Evolutionary conservation across 805 yeast species (phyloP).

Genomic region (Wickerhamiella parazyma): DNA sequence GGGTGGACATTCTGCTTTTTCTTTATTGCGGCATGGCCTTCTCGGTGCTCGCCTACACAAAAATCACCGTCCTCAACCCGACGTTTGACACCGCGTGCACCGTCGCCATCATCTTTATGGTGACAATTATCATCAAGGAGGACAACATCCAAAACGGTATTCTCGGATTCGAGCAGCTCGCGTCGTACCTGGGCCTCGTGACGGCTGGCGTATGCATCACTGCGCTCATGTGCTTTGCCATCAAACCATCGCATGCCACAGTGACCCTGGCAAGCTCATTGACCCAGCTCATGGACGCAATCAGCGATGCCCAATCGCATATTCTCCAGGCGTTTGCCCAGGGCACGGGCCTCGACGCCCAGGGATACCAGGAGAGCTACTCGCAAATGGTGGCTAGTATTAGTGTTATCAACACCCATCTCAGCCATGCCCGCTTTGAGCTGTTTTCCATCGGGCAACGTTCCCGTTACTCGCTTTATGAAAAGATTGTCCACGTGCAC

Average conservation of each 20-base stretch:
- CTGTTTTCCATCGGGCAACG: constrained; percentile 42
- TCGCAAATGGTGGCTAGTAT: constrained; percentile 31
- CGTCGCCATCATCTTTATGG: constrained; percentile 54
- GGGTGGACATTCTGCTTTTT: constrained; percentile 41
- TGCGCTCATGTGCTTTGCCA: constrained; percentile 42
- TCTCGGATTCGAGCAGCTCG: constrained; percentile 42
- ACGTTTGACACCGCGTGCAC: constrained; percentile 76
- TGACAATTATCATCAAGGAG: constrained; percentile 60
- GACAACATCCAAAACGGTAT: constrained; percentile 47
- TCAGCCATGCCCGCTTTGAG: constrained; percentile 54
- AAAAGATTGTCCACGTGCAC: constrained; percentile 29
- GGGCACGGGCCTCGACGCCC: constrained; percentile 31
- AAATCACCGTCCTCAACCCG: constrained; percentile 49
- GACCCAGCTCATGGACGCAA: constrained; percentile 37
- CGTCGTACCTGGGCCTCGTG: constrained; percentile 45
- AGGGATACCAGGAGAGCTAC: constrained; percentile 23
- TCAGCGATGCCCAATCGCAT: constrained; percentile 37
- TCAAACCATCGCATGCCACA: constrained; percentile 53
- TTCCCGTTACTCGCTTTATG: constrained; percentile 34
- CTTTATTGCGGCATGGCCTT: constrained; percentile 38
- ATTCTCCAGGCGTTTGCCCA: constrained; percentile 37
- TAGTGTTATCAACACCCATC: constrained; percentile 27
- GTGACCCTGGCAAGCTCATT: constrained; percentile 32
- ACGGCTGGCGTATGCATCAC: constrained; percentile 46
- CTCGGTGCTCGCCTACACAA: constrained; percentile 55